Evolutionary conservation across 1,139 yeast species (phyloP), one percentile per base, ranked within the genome.

Genomic region (Kodamaea derodonti): DNA sequence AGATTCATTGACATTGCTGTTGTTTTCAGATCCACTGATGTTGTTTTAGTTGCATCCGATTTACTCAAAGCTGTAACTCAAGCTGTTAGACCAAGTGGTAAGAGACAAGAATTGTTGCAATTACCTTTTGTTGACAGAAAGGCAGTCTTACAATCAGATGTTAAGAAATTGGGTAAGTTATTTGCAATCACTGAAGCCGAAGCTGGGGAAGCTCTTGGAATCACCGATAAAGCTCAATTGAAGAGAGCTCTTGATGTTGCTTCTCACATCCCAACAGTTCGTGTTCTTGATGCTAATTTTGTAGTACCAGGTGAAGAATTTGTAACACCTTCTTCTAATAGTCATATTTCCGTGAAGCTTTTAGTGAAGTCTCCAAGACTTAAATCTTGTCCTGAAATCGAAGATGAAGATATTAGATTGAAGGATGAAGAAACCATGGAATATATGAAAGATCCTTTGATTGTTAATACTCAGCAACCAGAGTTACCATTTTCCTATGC

Each of bases 221-320:
- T 81, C 32, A 48, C 52, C 15, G 78, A 78, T 41, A 63, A 66
- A 20, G 47, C 49, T 2, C 58, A 72, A 47, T 58, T 79, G 34
- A 54, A 67, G 16, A 65, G 68, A 24, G 73, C 87, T 3, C 55
- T 83, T 33, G 60, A 67, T 10, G 72, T 81, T 37, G 95, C 94
- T 2, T 54, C 72, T 5, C 66, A 70, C 34, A 76, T 87, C 28
- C 97, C 97, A 28, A 63, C 69, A 30, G 62, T 92, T 38, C 79
- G 84, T 48, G 65, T 90, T 14, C 47, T 88, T 29, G 78, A 77
- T 35, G 81, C 95, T 30, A 78, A 75, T 38, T 87, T 90, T 60
- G 74, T 77, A 43, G 96, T 90, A 29, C 95, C 96, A 3, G 98
- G 97, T 25, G 97, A 90, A 63, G 59, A 65, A 18, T 66, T 69